Evolutionary conservation across 192 early-diverging fungal species (phyloP).

Genomic region (Coemansia sp.): DNA sequence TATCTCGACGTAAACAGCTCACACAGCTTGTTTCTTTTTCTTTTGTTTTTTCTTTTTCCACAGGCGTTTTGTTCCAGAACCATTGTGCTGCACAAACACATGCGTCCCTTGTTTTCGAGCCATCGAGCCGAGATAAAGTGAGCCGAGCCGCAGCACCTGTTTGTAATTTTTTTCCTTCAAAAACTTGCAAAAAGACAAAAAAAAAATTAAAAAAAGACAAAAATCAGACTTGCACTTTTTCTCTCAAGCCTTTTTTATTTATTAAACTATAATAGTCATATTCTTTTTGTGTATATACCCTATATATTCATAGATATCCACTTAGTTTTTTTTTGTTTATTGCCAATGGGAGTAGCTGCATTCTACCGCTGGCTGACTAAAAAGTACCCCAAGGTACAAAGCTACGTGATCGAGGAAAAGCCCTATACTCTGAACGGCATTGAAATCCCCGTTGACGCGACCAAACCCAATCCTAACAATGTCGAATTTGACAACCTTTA

Average conservation of each 20-base stretch:
- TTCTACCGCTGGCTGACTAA: slow-evolving; percentile 78
- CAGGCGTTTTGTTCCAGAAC: too few species aligned
- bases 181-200: too few species aligned
- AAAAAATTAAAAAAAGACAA: too few species aligned
- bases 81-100: too few species aligned
- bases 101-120: too few species aligned
- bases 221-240: too few species aligned
- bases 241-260: too few species aligned
- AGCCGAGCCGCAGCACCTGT: too few species aligned
- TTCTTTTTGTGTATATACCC: slow-evolving; percentile 1
- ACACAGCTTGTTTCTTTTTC: slow-evolving; percentile 5
- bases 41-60: background rate
- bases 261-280: too few species aligned
- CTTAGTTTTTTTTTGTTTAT: background rate
- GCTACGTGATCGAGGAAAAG: slow-evolving; percentile 73
- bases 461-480: slow-evolving; percentile 88
- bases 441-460: slow-evolving; percentile 80
- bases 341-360: slow-evolving; percentile 76
- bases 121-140: too few species aligned
- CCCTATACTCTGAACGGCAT: slow-evolving; percentile 67
- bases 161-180: too few species aligned
- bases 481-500: slow-evolving; percentile 95
- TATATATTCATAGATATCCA: background rate
- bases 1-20: background rate
- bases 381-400: slow-evolving; percentile 75